Evolutionary conservation across 495 filamentous ascomycete genomes (phyloP).

Genomic region (Penicillium chermesinum): DNA sequence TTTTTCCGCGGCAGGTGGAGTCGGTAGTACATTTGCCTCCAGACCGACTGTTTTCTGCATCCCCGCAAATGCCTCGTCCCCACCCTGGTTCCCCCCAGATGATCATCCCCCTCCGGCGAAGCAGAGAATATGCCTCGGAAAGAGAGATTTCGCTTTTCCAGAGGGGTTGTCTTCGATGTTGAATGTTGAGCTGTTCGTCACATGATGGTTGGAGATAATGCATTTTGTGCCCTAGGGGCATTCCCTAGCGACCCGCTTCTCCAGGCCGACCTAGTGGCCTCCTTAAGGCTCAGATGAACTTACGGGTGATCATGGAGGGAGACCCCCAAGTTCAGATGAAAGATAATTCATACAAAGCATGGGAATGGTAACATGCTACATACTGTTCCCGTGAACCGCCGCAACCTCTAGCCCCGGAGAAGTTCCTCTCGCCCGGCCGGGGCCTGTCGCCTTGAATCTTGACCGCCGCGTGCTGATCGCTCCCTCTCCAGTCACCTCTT

Average conservation of each 20-base stretch:
- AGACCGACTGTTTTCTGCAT: slow-evolving; percentile 5
- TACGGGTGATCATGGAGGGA: no score
- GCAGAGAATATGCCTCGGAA: neutral
- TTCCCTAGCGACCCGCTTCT: neutral
- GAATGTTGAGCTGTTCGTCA: no score
- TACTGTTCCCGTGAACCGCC: neutral
- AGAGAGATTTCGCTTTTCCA: neutral
- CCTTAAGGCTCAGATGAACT: no score
- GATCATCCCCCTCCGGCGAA: neutral
- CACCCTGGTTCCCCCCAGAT: slow-evolving; percentile 6
- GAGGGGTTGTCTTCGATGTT: no score
- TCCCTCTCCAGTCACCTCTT: slow-evolving; percentile 1
- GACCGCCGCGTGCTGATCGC: slow-evolving; percentile 7
- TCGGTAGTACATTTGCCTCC: slow-evolving; percentile 2
- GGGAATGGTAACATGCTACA: no score
- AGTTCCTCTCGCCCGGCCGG: neutral
- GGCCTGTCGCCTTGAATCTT: slow-evolving; percentile 3
- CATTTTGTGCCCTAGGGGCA: neutral
- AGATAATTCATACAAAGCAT: no score
- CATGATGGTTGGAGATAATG: slow-evolving; percentile 16
- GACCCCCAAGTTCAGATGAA: no score
- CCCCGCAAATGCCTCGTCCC: slow-evolving; percentile 2
- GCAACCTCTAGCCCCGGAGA: neutral
- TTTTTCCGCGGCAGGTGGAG: slow-evolving; percentile 1
- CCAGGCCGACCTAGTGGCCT: neutral